Evolutionary conservation across 805 yeast species (phyloP).

Genomic region (Myxozyma neotropica): DNA sequence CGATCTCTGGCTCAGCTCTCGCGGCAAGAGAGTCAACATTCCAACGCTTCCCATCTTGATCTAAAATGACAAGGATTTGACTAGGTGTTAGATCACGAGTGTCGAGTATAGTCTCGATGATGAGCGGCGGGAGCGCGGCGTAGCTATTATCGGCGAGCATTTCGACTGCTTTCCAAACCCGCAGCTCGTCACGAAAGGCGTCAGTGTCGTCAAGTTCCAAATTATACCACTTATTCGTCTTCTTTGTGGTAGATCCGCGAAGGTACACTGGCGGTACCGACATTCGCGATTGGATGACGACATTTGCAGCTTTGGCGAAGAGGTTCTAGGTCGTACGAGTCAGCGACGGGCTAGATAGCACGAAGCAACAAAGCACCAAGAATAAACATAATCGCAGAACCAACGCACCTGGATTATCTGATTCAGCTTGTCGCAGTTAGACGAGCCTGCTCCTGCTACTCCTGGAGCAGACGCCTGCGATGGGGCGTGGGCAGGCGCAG

Average conservation of each 20-base stretch:
- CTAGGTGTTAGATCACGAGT: conserved; percentile 57
- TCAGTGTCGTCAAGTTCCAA: conserved; percentile 47
- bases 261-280: conserved; percentile 34
- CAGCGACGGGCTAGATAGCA: background rate
- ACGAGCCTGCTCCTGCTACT: background rate
- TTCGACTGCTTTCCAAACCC: conserved; percentile 56
- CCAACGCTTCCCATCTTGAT: conserved; percentile 51
- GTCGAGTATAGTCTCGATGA: conserved; percentile 81
- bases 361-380: background rate
- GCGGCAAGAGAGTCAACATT: conserved; percentile 59
- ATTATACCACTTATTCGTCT: conserved; percentile 45
- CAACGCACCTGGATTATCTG: conserved; percentile 31
- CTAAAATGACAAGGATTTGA: conserved; percentile 62
- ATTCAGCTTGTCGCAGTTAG: conserved; percentile 11
- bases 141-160: conserved; percentile 2
- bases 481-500: background rate
- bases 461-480: background rate
- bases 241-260: conserved; percentile 31
- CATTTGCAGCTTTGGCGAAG: conserved; percentile 46
- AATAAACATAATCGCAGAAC: background rate
- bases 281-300: conserved; percentile 42
- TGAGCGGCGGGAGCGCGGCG: conserved; percentile 66
- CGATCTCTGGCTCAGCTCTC: conserved; percentile 62
- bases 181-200: conserved; percentile 56
- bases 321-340: conserved; percentile 39